Base-by-base conservation (phyloP, 2,329 filamentous ascomycete species). In the Corniculantispora saksenae region DNA sequence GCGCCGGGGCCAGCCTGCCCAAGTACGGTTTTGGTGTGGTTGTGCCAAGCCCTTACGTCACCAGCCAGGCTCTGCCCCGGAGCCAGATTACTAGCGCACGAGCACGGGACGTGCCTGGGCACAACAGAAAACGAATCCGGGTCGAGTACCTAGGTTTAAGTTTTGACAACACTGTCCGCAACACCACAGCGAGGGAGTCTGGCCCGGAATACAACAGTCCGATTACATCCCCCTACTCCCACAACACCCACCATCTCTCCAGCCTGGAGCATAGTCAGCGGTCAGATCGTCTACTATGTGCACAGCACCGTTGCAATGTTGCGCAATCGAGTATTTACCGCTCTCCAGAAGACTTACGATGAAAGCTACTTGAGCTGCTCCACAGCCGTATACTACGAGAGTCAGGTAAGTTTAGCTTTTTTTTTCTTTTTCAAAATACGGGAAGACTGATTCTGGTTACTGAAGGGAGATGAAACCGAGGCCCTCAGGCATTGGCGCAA, bases 271-370 rank as follows among this genome's bases (percentile, higher is more conserved):
- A 63, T 53, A 60, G 35, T 51, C n/a, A 38, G 47, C 68, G 53
- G 27, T 57, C 40, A 29, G 54, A 53, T 55, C 60, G 51, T 50
- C 67, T 75, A 72, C 68, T 72, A 76, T 76, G 72, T 66, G 67
- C 53, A 66, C 65, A 35, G 53, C 48, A 64, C 64, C 64, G 69
- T 69, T 77, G 80, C 73, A 70, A 86, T 87, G 84, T 82, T 83
- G 76, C 81, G 80, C 72, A 84, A 79, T 75, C 83, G 79, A 73
- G 78, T 78, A 68, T 84, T 89, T 74, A 88, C 91, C 78, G 88
- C 89, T 68, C 88, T 97, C 77, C 94, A 98, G 81, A 97, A 97
- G 85, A 97, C 93, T 64, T 98, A 98, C 80, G 94, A 98, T 81
- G 93, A 98, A 78, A 94, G 91, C 78, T 97, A 97, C 80, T 81